phyloP scores from a whole-genome alignment of 2,329 filamentous ascomycete species.

The Fusarium poae region DNA sequence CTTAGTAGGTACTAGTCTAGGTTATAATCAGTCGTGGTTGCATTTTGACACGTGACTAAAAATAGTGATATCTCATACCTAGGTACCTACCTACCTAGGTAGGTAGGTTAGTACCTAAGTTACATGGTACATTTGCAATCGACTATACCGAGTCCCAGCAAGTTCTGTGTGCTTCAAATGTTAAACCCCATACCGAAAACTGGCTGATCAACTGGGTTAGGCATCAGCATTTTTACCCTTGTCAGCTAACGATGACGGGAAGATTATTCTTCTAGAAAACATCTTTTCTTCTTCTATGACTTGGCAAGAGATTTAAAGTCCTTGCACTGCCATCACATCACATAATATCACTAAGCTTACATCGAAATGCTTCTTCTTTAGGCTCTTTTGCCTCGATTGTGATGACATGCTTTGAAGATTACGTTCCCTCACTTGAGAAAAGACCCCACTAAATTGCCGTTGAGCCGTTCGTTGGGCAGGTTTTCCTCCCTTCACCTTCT shows the following conservation, averaged over 20 bases:
- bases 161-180: not conserved
- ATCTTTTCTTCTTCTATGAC: not conserved
- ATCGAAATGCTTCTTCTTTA: constrained; percentile 12
- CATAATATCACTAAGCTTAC: not conserved
- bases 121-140: not conserved
- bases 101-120: too few relatives aligned
- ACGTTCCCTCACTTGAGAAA: not conserved
- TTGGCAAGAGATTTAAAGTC: not conserved
- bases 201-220: constrained; percentile 1
- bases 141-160: not conserved
- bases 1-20: too few relatives aligned
- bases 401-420: not conserved
- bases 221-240: constrained; percentile 22
- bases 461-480: not conserved
- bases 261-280: constrained; percentile 24
- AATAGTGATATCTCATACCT: not conserved
- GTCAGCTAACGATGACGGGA: not conserved
- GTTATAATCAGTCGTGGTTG: not conserved
- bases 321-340: fast-evolving
- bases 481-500: not conserved
- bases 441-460: not conserved
- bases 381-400: constrained; percentile 5
- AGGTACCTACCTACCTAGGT: too few relatives aligned
- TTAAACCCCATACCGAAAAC: too few relatives aligned
- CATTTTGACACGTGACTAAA: not conserved